Evolutionary conservation across 176 grass and related monocot genomes (phyloP), one percentile per base, ranked within the genome.

Genomic region (Ampelocalamus luodianensis): DNA sequence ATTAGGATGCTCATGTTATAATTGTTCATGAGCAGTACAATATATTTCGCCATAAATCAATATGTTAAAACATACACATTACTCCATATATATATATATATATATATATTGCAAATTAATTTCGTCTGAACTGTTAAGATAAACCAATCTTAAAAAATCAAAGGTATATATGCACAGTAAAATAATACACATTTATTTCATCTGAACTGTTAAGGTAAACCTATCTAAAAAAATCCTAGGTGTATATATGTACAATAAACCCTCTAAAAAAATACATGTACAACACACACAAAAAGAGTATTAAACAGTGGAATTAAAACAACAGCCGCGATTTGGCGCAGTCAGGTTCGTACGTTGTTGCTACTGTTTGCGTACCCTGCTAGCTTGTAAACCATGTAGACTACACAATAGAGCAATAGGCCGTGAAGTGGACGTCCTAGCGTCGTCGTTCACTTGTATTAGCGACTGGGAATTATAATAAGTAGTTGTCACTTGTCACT

Each of bases 401-500:
- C 24, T 73, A 72, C 39, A 43, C 42, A 1, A 43, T 43, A 10
- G 42, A 43, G 42, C 1, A 43, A 39, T 9, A 42, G 36, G 9
- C 54, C 76, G 46, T 5, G 76, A 79, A 34, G 24, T 48, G 26
- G 59, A 79, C 60, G 60, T 65, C 40, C 59, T 17, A 65, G 38
- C n/a, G 29, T 27, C 10, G 15, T 42, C 8, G 38, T 46, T 65
- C 8, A 18, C 24, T 15, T 73, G 18, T 73, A 51, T 51, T 73
- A 34, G 45, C 45, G 15, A 18, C 46, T 18, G 45, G 14, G 18
- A 32, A 50, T 50, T 73, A 56, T 56, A 20, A 32, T 4, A 3
- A 71, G 11, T 24, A 77, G 59, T 11, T 16, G 58, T 29, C 39
- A 79, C 43, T 20, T 48, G 43, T 64, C 56, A 29, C 5, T 59